Percentiles rank a stretch among this genome's conserved stretches.
Conservation (phyloP, 129 eudicot genomes). For the Cynara cardunculus region DNA sequence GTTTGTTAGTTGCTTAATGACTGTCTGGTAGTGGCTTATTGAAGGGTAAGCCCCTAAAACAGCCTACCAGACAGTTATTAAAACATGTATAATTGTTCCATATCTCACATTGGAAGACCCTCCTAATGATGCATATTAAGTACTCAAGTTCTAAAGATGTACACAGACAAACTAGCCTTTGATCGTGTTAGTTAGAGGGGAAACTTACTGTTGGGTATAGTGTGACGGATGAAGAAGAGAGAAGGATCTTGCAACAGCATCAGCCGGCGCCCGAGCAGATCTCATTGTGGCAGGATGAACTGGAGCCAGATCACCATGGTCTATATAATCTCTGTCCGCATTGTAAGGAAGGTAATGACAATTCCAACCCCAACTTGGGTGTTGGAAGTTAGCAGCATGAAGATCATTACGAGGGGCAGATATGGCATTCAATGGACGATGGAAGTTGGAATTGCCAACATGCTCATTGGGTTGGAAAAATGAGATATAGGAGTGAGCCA, state of each 20-base stretch:
- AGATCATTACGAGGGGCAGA: slow-evolving; percentile 29
- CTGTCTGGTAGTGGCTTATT: too few species aligned
- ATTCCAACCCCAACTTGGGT: slow-evolving; percentile 45
- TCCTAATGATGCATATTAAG: background rate
- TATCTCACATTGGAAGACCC: background rate
- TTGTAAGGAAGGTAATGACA: slow-evolving; percentile 40
- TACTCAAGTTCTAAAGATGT: background rate
- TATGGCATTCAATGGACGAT: slow-evolving; percentile 36
- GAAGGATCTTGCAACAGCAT: slow-evolving; percentile 29
- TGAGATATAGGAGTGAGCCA: slow-evolving; percentile 36
- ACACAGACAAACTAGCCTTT: background rate
- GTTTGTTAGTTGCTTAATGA: too few species aligned
- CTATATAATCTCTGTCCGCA: slow-evolving; percentile 29
- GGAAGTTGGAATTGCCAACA: slow-evolving; percentile 34
- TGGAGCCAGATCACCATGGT: slow-evolving; percentile 27
- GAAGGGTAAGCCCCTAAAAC: too few species aligned
- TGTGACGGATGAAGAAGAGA: slow-evolving; percentile 33
- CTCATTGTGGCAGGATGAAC: slow-evolving; percentile 30
- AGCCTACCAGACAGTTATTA: too few species aligned
- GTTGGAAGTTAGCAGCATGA: slow-evolving; percentile 29
- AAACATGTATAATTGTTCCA: background rate
- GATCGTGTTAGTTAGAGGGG: background rate
- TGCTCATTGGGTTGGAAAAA: slow-evolving; percentile 37
- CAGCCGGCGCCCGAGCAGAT: slow-evolving; percentile 29
- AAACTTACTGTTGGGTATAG: slow-evolving; percentile 41